phyloP scores from a whole-genome alignment of 2,329 filamentous ascomycete genomes.

The Corynespora cassiicola region DNA sequence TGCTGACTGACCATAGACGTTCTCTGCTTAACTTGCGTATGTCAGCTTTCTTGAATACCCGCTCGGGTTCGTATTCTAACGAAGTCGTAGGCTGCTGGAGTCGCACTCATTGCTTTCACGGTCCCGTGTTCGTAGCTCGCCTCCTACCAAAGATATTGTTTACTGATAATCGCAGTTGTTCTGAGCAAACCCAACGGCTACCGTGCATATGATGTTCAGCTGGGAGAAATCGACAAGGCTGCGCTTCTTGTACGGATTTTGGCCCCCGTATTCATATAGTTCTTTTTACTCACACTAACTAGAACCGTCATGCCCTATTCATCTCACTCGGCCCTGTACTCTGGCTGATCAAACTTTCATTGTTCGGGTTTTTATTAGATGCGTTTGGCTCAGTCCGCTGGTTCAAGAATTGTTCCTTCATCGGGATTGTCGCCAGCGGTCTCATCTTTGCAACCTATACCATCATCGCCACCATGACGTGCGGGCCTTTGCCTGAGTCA shows the following conservation, averaged over 20 bases:
- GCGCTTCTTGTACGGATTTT: constrained; percentile 18
- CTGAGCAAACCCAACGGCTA: constrained; percentile 17
- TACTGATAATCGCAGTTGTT: constrained; percentile 14
- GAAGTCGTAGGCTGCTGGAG: constrained; percentile 10
- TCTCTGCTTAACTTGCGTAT: constrained; percentile 14
- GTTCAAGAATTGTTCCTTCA: constrained; percentile 22
- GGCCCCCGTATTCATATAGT: not conserved
- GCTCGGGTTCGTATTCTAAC: not conserved
- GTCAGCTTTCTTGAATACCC: constrained; percentile 1
- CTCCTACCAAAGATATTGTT: not conserved
- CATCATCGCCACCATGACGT: constrained; percentile 21
- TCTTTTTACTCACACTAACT: constrained; percentile 2
- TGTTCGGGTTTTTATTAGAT: constrained; percentile 20
- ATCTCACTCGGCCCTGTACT: constrained; percentile 22
- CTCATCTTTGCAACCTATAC: constrained; percentile 21
- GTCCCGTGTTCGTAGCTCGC: constrained; percentile 17
- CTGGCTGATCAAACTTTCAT: constrained; percentile 25
- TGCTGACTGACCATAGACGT: constrained; percentile 15
- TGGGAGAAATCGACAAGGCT: constrained; percentile 12
- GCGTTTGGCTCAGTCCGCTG: constrained; percentile 21
- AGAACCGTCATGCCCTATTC: constrained; percentile 10
- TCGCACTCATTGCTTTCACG: constrained; percentile 22
- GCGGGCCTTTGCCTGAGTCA: constrained; percentile 17
- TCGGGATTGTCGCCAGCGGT: constrained; percentile 22
- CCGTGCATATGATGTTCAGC: constrained; percentile 25